Evolutionary conservation across 306 rosid species (phyloP).

Genomic region (Malus fusca): DNA sequence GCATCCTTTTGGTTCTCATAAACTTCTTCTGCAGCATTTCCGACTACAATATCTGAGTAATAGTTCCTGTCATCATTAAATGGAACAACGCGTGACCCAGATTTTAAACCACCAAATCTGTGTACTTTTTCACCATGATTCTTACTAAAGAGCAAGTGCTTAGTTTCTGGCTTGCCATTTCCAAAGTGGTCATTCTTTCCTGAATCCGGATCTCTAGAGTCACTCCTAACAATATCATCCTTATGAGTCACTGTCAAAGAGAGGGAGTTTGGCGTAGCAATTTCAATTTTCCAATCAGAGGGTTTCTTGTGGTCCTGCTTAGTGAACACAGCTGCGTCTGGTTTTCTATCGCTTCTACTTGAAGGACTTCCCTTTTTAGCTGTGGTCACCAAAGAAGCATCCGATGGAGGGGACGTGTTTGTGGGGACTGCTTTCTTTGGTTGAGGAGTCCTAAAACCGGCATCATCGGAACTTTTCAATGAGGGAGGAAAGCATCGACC

Average conservation of each 20-base stretch:
- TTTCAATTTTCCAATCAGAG: conserved; percentile 40
- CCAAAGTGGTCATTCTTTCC: conserved; percentile 20
- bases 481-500: conserved; percentile 32
- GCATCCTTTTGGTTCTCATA: conserved; percentile 65
- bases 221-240: conserved; percentile 33
- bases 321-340: conserved; percentile 22
- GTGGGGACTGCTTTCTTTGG: conserved; percentile 54
- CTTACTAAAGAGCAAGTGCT: conserved; percentile 40
- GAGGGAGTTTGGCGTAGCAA: conserved; percentile 30
- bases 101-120: conserved; percentile 45
- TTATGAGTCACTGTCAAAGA: conserved; percentile 29
- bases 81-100: conserved; percentile 69
- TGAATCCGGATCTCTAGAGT: conserved; percentile 26
- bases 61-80: conserved; percentile 34
- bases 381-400: conserved; percentile 32
- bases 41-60: conserved; percentile 23
- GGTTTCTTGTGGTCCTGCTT: conserved; percentile 40
- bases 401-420: conserved; percentile 58
- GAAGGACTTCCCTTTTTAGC: conserved; percentile 28
- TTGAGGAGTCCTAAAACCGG: conserved; percentile 35
- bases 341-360: conserved; percentile 31
- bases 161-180: conserved; percentile 33
- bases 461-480: conserved; percentile 30
- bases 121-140: conserved; percentile 46
- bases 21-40: conserved; percentile 37